Evolutionary conservation across 352 stramenopile species (phyloP).

Genomic region (Phytophthora kernoviae): DNA sequence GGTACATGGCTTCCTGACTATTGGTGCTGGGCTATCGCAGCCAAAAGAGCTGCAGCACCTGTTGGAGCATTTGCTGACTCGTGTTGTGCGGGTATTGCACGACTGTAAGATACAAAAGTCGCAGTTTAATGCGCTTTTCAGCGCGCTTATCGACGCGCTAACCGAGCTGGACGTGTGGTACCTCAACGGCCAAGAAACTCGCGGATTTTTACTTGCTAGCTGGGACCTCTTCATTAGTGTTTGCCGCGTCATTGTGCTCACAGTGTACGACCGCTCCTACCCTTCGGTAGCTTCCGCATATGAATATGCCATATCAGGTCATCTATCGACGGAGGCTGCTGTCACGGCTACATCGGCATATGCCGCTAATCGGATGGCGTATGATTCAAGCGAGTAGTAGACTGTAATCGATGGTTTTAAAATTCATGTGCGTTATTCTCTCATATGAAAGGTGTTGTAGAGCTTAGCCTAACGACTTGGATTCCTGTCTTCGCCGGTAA

Average conservation of each 20-base stretch:
- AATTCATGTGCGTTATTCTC: neutral
- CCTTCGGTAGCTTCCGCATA: conserved; percentile 16
- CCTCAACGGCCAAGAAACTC: conserved; percentile 65
- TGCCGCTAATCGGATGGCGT: conserved; percentile 4
- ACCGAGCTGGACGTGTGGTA: conserved; percentile 76
- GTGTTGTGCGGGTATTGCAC: conserved; percentile 62
- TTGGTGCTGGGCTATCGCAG: conserved; percentile 75
- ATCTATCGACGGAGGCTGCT: conserved; percentile 3
- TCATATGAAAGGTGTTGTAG: conserved; percentile 6
- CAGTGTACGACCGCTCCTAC: conserved; percentile 55
- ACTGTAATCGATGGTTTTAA: neutral
- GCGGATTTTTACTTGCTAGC: conserved; percentile 55
- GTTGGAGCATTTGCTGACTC: conserved; percentile 65
- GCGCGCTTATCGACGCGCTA: conserved; percentile 71
- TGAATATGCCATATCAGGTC: conserved; percentile 10
- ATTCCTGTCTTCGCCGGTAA: conserved; percentile 18
- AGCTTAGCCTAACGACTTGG: conserved; percentile 3
- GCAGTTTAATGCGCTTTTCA: conserved; percentile 65
- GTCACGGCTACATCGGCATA: conserved; percentile 11
- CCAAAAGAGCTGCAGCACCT: conserved; percentile 78
- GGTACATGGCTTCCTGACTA: conserved; percentile 70
- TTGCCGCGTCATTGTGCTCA: conserved; percentile 51
- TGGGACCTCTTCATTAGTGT: conserved; percentile 81
- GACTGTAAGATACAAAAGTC: conserved; percentile 47
- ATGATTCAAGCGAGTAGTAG: conserved; percentile 14